Conservation (phyloP, 2,329 filamentous ascomycete genomes). For the Piedraia hortae region DNA sequence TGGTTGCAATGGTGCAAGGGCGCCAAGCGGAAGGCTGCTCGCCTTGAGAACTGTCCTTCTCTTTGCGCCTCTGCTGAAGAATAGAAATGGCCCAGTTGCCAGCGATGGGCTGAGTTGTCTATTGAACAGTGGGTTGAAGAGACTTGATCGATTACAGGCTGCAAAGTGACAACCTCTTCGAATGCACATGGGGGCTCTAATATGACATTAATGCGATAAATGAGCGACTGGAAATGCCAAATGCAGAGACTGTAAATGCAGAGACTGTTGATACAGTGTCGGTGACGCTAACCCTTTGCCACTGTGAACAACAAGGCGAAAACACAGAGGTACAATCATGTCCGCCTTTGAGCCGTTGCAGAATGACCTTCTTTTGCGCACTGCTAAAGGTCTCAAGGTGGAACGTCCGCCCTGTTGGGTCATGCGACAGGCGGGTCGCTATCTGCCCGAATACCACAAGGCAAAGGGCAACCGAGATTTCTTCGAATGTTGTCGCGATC, state of each 20-base stretch:
- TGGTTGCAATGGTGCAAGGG: conserved; percentile 18
- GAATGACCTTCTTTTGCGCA: conserved; percentile 77
- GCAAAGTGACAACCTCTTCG: too few relatives aligned
- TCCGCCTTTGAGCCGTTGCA: conserved; percentile 46
- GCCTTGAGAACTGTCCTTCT: conserved; percentile 13
- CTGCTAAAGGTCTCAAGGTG: conserved; percentile 70
- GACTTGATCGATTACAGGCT: too few relatives aligned
- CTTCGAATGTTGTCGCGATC: conserved; percentile 86
- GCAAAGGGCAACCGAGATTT: conserved; percentile 80
- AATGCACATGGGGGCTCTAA: too few relatives aligned
- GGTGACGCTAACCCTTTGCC: too few relatives aligned
- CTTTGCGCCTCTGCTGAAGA: conserved; percentile 12
- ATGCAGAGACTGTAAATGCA: too few relatives aligned
- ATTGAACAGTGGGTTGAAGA: too few relatives aligned
- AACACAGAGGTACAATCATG: too few relatives aligned
- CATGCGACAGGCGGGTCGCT: conserved; percentile 95
- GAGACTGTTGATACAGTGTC: too few relatives aligned
- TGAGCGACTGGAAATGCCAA: too few relatives aligned
- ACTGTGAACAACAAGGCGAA: too few relatives aligned
- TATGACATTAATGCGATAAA: too few relatives aligned
- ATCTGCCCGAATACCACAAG: conserved; percentile 92
- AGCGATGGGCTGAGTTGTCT: too few relatives aligned
- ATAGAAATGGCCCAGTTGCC: not conserved
- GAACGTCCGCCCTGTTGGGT: conserved; percentile 94
- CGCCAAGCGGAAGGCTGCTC: conserved; percentile 28